Evolutionary conservation across 1,139 yeast genomes (phyloP), one percentile per base, ranked within the genome.

Genomic region (Suhomyces atakaporum): DNA sequence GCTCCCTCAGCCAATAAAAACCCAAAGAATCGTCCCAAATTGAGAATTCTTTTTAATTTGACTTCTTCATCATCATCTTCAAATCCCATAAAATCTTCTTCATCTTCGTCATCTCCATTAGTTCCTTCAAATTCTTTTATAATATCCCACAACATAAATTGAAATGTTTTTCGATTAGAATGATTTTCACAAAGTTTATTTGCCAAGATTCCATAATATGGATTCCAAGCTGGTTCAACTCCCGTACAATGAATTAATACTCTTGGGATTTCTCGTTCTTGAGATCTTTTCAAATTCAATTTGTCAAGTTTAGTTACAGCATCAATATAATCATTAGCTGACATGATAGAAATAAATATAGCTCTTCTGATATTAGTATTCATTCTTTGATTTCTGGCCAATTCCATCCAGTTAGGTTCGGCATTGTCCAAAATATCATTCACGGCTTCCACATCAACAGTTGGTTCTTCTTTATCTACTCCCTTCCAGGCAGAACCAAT

Each of bases 401-500:
- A 68, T 46, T 83, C 90, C 60, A 83, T 64, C 97, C 97, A 89
- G 52, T 90, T 88, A 3, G 95, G 92, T 45, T 83, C 88, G 0
- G 86, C 78, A 21, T 71, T 65, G 39, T 82, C 94, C 25, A 84
- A 61, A 5, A 82, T 64, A 42, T 80, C 87, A 45, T 69, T 66
- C 46, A 77, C 56, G 1, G 69, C 72, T 13, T 59, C 56, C 12
- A 55, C 48, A 10, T 51, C 60, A 9, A 60, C 64, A 3, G 37
- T 36, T 2, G 42, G 58, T 10, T 51, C 46, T 10, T 50, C 53
- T 44, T 51, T 53, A 21, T 70, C 73, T 33, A 55, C 53, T 1
- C 90, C 90, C 53, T 79, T 85, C 97, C 97, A 92, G 0, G 98
- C 96, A 3, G 97, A 86, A 29, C 99, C 98, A 24, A 94, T 90